These are phyloP conservation scores for Yarrowia divulgata DNA, from an alignment of 805 yeast species.

Conservation along the genomic window DNA sequence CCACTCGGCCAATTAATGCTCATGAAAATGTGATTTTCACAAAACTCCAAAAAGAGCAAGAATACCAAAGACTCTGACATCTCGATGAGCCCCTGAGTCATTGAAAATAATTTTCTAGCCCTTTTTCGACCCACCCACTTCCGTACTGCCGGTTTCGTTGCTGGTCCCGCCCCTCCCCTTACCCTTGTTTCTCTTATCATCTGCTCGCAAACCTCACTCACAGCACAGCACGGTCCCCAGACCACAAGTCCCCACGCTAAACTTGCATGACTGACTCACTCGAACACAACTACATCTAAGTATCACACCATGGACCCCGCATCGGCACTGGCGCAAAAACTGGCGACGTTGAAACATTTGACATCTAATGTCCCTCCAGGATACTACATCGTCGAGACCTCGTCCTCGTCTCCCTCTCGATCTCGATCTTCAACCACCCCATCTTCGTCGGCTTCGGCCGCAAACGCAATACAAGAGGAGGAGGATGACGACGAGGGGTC, in stretches of 20 bases:
- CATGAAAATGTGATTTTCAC: not conserved
- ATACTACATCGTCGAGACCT: constrained; percentile 9
- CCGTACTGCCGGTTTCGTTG: constrained; percentile 1
- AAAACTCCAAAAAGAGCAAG: not conserved
- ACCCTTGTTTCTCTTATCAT: constrained; percentile 9
- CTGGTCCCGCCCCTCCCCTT: not conserved
- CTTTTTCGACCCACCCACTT: not conserved
- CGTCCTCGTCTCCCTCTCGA: constrained; percentile 16
- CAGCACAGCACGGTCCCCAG: constrained; percentile 4
- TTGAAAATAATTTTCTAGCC: too few relatives aligned
- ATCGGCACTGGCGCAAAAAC: constrained; percentile 34
- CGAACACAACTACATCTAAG: constrained; percentile 26
- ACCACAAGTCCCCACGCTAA: constrained; percentile 31
- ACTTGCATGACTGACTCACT: constrained; percentile 39
- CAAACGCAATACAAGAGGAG: constrained; percentile 39
- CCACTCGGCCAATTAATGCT: constrained; percentile 2
- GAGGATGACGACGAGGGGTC: constrained; percentile 37
- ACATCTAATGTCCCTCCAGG: constrained; percentile 28
- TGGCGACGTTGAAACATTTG: constrained; percentile 27
- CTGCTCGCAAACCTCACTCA: not conserved
- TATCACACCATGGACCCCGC: constrained; percentile 38
- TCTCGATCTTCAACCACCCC: constrained; percentile 34
- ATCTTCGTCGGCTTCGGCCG: constrained; percentile 25
- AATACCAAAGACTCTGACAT: not conserved
- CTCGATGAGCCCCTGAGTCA: too few relatives aligned